Conservation (phyloP, 2,329 filamentous ascomycete genomes). For the Fusarium fracticaudum region DNA sequence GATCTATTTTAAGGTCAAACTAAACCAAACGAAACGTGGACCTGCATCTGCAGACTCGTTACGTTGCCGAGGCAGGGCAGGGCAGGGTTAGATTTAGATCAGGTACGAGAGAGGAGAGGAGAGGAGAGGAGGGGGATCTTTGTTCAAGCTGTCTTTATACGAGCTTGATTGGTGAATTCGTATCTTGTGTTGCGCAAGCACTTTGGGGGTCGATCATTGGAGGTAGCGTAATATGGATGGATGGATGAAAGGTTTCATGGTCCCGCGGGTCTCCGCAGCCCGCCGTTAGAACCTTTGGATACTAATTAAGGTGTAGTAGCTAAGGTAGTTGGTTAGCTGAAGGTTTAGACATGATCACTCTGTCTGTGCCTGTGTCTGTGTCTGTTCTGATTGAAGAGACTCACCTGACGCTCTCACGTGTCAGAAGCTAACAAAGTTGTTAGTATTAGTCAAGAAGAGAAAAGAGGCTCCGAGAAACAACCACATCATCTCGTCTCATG, state of each 20-base stretch:
- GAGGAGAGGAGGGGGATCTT: not conserved
- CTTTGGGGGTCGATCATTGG: slow-evolving; percentile 4
- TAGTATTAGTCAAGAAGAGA: not conserved
- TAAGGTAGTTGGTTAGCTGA: not conserved
- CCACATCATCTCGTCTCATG: not conserved
- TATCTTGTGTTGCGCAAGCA: slow-evolving; percentile 17
- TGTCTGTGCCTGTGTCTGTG: not conserved
- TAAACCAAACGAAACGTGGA: not conserved
- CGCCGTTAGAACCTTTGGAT: not conserved
- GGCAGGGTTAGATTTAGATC: slow-evolving; percentile 14
- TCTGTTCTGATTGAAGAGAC: not conserved
- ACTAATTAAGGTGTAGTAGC: not conserved
- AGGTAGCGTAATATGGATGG: not conserved
- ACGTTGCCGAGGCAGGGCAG: not conserved
- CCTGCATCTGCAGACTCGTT: slow-evolving; percentile 1
- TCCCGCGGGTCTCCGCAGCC: not conserved
- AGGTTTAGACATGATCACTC: not conserved
- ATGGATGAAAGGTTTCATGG: not conserved
- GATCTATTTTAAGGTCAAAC: slow-evolving; percentile 32
- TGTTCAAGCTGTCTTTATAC: not conserved
- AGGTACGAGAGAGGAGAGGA: slow-evolving; percentile 15
- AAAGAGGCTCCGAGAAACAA: slow-evolving; percentile 13
- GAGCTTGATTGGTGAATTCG: slow-evolving; percentile 22
- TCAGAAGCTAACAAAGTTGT: not conserved
- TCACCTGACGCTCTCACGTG: slow-evolving; percentile 36